These are phyloP conservation scores for Pleochaeta shiraiana DNA, from an alignment of 2,329 filamentous ascomycete species.

Conservation along the genomic window DNA sequence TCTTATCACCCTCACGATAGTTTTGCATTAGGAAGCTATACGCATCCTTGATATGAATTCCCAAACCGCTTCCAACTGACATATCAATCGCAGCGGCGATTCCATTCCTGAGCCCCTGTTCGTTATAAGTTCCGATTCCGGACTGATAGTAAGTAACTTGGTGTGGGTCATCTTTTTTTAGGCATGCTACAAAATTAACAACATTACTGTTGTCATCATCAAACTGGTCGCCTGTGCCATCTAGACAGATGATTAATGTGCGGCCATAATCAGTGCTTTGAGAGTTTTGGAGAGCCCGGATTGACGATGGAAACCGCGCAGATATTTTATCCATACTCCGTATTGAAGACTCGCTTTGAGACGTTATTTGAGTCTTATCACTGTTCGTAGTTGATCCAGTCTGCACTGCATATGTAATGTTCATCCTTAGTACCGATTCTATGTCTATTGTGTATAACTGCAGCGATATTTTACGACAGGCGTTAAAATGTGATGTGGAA, in stretches of 20 bases:
- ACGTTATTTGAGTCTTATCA: no score
- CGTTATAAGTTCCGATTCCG: constrained; percentile 25
- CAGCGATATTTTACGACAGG: no score
- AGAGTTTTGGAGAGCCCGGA: constrained; percentile 9
- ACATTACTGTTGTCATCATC: constrained; percentile 24
- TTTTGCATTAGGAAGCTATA: constrained; percentile 27
- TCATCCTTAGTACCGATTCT: no score
- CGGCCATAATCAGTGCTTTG: constrained; percentile 3
- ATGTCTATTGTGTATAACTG: no score
- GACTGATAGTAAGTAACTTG: constrained; percentile 24
- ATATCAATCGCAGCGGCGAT: constrained; percentile 22
- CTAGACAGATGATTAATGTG: constrained; percentile 21
- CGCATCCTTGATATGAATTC: constrained; percentile 22
- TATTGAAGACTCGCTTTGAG: not conserved
- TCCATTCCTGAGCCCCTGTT: constrained; percentile 20
- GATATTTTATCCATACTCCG: constrained; percentile 1
- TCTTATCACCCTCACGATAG: constrained; percentile 25
- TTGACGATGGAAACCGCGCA: constrained; percentile 6
- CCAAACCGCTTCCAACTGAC: constrained; percentile 23
- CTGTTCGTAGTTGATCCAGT: no score
- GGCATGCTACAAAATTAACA: constrained; percentile 22
- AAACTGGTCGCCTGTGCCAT: constrained; percentile 25
- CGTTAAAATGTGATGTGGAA: no score
- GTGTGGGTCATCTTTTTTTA: constrained; percentile 22
- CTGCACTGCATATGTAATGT: no score